phyloP scores from a whole-genome alignment of 345 rosid genomes.

The Citrus glauca region DNA sequence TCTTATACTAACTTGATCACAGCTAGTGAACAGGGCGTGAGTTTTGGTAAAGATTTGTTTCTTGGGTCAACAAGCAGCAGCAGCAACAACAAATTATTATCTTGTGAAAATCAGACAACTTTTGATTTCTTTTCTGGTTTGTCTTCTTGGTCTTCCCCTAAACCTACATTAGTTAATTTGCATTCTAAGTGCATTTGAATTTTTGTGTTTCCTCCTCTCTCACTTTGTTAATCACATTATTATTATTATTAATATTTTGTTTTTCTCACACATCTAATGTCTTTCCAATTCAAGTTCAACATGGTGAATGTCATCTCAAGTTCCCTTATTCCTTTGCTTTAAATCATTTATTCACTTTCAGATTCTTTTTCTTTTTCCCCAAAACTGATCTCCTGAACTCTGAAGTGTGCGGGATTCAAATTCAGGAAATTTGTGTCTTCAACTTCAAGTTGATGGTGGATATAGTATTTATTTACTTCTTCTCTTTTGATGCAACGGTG shows the following conservation, averaged over 20 bases:
- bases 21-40: neutral
- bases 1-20: neutral
- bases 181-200: neutral
- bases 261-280: neutral
- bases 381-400: too few relatives aligned
- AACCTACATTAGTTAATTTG: neutral
- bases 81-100: neutral
- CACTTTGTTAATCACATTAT: neutral
- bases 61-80: slow-evolving; percentile 27
- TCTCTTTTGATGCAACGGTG: neutral
- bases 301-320: neutral
- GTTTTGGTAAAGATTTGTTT: slow-evolving; percentile 15
- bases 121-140: slow-evolving; percentile 34
- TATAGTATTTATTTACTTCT: too few relatives aligned
- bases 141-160: slow-evolving; percentile 8
- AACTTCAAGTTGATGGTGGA: neutral
- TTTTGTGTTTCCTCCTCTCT: slow-evolving; percentile 4
- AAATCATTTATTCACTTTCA: neutral
- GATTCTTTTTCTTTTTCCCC: neutral
- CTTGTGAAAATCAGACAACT: slow-evolving; percentile 17
- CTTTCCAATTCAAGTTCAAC: neutral
- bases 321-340: neutral
- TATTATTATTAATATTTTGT: neutral
- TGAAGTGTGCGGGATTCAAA: too few relatives aligned
- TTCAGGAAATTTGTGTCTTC: too few relatives aligned